Conservation (phyloP, 2,329 filamentous ascomycete genomes). For the Ceratocystis albifundus region DNA sequence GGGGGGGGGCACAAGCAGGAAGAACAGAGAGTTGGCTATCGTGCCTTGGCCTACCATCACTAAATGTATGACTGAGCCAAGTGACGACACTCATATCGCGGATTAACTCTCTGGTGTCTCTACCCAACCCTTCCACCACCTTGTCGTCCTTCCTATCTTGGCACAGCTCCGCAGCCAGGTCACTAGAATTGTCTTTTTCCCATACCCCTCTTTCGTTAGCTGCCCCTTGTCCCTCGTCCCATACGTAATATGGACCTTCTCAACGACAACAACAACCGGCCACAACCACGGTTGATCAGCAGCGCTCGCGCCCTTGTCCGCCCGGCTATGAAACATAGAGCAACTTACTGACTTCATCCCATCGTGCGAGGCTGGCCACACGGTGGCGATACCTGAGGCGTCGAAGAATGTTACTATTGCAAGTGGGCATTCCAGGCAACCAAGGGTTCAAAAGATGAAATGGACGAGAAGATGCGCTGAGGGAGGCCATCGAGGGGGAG, state of each 20-base stretch:
- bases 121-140: too few relatives aligned
- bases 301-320: background rate
- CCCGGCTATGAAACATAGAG: background rate
- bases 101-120: too few relatives aligned
- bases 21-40: too few relatives aligned
- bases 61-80: too few relatives aligned
- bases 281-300: too few relatives aligned
- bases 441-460: background rate
- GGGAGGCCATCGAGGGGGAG: background rate
- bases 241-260: too few relatives aligned
- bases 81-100: too few relatives aligned
- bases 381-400: background rate
- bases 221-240: too few relatives aligned
- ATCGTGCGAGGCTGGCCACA: background rate
- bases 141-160: too few relatives aligned
- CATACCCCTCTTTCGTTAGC: background rate
- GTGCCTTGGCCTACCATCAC: too few relatives aligned
- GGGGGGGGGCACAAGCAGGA: background rate
- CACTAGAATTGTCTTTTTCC: background rate
- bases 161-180: background rate
- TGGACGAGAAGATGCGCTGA: background rate
- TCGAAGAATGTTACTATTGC: conserved; percentile 8
- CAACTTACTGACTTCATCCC: background rate
- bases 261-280: too few relatives aligned
- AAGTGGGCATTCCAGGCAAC: conserved; percentile 3